Base-by-base conservation (phyloP, 495 filamentous ascomycete genomes). In the Penicillium arizonense region DNA sequence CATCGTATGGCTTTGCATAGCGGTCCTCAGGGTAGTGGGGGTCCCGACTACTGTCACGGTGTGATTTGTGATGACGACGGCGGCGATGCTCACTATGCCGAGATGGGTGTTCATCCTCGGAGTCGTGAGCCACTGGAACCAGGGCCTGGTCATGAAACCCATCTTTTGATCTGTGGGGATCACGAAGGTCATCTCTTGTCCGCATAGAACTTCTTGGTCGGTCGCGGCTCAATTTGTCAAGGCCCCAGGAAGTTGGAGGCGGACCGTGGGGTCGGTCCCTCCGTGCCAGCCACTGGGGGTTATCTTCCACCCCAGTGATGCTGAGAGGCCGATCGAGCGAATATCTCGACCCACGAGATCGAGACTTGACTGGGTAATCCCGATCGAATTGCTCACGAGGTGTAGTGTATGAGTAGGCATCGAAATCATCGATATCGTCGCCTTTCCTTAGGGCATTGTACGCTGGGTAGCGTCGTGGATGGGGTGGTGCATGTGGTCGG, bases 341-440 rank as follows among this genome's bases (percentile, higher is more conserved):
- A 34, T 77, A 61, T 53, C 80, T 82, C 12, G 79, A 76, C 13
- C 73, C 62, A 30, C 79, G 76, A 35, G 68, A 72, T 44, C 73
- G 70, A 44, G 68, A 66, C 50, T 77, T 67, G 50, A 70, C 67
- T 68, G 74, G 64, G 69, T 82, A 74, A 52, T 90, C 87, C 40
- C 83, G 83, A 36, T 87, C 77, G 32, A 83, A 86, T 44, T 88
- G 73, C 52, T 90, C 87, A 55, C 82, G 76, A 8, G 85, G 82
- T 23, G 82, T 86, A 4, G 87, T 90, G 55, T 90, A 90, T 42
- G 87, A 86, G 60, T 85, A 90, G 2, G 83, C 83, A 59, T 75
- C 65, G 40, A 71, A 70, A 36, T 84, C 76, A 35, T 86, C 84
- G 45, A 84, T 81, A 61, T 85, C 85, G 44, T 86, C 82, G 11